phyloP scores from a whole-genome alignment of 768 basidiomycete species.

The Podaxis sp. region DNA sequence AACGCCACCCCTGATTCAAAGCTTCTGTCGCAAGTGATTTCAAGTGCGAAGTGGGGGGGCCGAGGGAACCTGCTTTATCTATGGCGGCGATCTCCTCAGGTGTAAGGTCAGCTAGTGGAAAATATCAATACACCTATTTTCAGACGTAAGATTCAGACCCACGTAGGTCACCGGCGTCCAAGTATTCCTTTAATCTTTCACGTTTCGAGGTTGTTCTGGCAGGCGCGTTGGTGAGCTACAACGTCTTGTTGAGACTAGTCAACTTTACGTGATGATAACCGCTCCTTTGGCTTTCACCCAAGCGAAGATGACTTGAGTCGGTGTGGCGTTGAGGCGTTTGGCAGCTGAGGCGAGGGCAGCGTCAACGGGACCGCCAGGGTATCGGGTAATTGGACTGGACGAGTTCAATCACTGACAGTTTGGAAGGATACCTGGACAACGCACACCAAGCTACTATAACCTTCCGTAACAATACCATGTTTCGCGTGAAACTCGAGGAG shows the following conservation, averaged over 20 bases:
- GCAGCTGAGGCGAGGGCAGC: slow-evolving; percentile 48
- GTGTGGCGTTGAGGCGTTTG: slow-evolving; percentile 45
- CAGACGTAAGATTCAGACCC: slow-evolving; percentile 6
- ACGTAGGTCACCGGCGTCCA: slow-evolving; percentile 56
- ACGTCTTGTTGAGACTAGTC: background rate
- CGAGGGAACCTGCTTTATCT: slow-evolving; percentile 55
- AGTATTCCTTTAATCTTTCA: slow-evolving; percentile 61
- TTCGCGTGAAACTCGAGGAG: slow-evolving; percentile 53
- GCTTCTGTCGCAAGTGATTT: background rate
- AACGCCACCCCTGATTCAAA: background rate
- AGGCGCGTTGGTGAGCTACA: background rate
- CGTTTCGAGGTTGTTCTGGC: slow-evolving; percentile 56
- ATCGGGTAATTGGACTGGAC: slow-evolving; percentile 51
- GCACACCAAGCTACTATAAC: slow-evolving; percentile 64
- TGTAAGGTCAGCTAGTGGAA: slow-evolving; percentile 43
- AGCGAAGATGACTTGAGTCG: slow-evolving; percentile 61
- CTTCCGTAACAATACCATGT: slow-evolving; percentile 65
- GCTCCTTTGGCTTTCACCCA: slow-evolving; percentile 69
- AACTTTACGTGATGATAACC: slow-evolving; percentile 60
- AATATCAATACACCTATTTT: background rate
- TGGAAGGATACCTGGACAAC: slow-evolving; percentile 15
- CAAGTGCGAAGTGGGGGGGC: slow-evolving; percentile 30
- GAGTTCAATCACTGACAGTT: background rate
- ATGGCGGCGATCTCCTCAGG: slow-evolving; percentile 58
- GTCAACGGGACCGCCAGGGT: slow-evolving; percentile 65